Conservation (phyloP, 148 eudicot species). For the Nepenthes gracilis region DNA sequence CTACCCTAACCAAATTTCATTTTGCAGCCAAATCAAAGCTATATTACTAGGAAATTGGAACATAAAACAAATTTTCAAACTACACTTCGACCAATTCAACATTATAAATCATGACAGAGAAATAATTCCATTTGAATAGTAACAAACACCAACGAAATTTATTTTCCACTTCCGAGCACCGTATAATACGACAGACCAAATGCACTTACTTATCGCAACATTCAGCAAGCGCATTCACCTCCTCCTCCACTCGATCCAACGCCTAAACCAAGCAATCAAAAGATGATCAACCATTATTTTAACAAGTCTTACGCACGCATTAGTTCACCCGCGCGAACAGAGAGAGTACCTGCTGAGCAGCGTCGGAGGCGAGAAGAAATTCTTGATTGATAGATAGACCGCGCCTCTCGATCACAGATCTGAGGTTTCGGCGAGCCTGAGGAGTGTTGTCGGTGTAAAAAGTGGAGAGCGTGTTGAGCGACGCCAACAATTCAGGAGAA, state of each 20-base stretch:
- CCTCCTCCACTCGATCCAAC: slow-evolving; percentile 97
- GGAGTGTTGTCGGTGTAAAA: slow-evolving; percentile 74
- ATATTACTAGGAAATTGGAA: too few relatives aligned
- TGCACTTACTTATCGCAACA: slow-evolving; percentile 75
- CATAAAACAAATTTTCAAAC: too few relatives aligned
- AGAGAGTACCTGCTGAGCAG: slow-evolving; percentile 60
- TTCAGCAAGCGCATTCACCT: slow-evolving; percentile 79
- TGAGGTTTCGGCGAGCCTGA: slow-evolving; percentile 73
- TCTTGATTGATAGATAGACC: slow-evolving; percentile 74
- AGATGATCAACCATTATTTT: background rate
- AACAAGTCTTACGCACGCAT: too few relatives aligned
- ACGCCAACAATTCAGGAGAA: slow-evolving; percentile 66
- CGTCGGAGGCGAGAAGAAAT: slow-evolving; percentile 61
- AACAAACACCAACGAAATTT: background rate
- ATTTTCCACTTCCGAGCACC: background rate
- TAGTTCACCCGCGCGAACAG: background rate
- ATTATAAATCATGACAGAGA: too few relatives aligned
- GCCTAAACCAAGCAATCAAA: slow-evolving; percentile 35
- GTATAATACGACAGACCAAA: background rate
- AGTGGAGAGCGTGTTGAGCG: slow-evolving; percentile 68
- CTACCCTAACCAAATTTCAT: too few relatives aligned
- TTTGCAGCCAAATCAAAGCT: too few relatives aligned
- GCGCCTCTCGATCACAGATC: slow-evolving; percentile 91
- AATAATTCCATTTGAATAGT: too few relatives aligned
- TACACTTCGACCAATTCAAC: too few relatives aligned